These are phyloP conservation scores for Orychophragmus violaceus DNA, from an alignment of 345 rosid genomes.

Conservation along the genomic window DNA sequence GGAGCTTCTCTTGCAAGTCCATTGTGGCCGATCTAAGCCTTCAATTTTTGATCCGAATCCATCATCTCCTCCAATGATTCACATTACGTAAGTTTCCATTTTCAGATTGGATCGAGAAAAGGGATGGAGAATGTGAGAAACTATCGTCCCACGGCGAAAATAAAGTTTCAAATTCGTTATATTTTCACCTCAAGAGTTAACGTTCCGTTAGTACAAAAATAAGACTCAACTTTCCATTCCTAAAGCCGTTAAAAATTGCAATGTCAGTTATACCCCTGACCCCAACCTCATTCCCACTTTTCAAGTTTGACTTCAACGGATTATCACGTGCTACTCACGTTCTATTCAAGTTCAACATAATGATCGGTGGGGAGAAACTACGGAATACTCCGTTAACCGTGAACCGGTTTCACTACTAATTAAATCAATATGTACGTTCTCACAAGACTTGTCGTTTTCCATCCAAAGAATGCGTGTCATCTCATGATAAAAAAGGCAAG, in stretches of 20 bases:
- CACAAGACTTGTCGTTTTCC: neutral
- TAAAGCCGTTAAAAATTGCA: constrained; percentile 11
- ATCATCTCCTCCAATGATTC: constrained; percentile 23
- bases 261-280: constrained; percentile 18
- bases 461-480: neutral
- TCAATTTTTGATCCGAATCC: constrained; percentile 60
- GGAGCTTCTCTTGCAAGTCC: constrained; percentile 84
- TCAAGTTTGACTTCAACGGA: neutral
- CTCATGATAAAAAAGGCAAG: neutral
- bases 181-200: neutral
- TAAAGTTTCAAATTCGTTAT: constrained; percentile 3
- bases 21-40: constrained; percentile 81
- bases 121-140: constrained; percentile 13
- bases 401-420: neutral
- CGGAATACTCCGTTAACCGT: neutral
- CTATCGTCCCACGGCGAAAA: constrained; percentile 9
- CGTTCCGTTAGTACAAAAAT: too few species aligned
- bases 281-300: neutral
- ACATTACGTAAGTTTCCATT: neutral
- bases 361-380: neutral
- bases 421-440: neutral
- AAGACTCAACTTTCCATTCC: neutral
- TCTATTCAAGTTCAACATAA: neutral
- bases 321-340: constrained; percentile 28
- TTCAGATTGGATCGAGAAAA: constrained; percentile 20